Evolutionary conservation across 202 grass and related monocot species (phyloP), one percentile per base, ranked within the genome.

Genomic region (Carex arenaria): DNA sequence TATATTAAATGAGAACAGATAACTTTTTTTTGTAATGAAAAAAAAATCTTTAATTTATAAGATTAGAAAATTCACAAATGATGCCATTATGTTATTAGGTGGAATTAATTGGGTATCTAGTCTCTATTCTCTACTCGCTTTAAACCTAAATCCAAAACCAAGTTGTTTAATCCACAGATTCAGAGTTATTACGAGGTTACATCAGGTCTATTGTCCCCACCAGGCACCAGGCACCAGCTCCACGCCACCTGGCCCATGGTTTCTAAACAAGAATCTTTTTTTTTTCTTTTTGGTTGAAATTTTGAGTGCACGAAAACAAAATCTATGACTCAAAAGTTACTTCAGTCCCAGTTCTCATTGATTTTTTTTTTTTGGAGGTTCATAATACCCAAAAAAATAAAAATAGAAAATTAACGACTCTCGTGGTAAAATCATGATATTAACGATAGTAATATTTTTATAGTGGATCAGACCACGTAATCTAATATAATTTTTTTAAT

Each of bases 81-180:
- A 7, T 40, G 38, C 38, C 38, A 40, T 40, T 40, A 6, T 40
- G 38, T 6, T 40, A 61, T 22, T n/a, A 23, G 8, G 31, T 80
- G 57, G 13, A 80, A 64, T 45, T 80, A 32, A 70, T 14, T n/a
- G 9, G 19, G 55, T 77, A 17, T 61, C 38, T 40, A 40, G 5
- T 40, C 4, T 36, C 34, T 7, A 40, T 1, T 40, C 38, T 40
- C 13, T 57, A 3, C 63, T 66, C 28, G 28, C 11, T 74, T 64
- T 32, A 30, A 47, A 8, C 10, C 14, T 38, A 55, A 65, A 76
- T 14, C 62, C 56, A 67, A 85, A 79, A 79, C 72, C 83, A 40
- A 55, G 55, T 67, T 53, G 19, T 13, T 85, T 1, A 11, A 84
- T 61, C 23, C 56, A 63, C 77, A 67, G 45, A 34, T 82, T 64